Base-by-base conservation (phyloP, 805 yeast genomes). In the Saccharomycopsis oosterbeekiorum region DNA sequence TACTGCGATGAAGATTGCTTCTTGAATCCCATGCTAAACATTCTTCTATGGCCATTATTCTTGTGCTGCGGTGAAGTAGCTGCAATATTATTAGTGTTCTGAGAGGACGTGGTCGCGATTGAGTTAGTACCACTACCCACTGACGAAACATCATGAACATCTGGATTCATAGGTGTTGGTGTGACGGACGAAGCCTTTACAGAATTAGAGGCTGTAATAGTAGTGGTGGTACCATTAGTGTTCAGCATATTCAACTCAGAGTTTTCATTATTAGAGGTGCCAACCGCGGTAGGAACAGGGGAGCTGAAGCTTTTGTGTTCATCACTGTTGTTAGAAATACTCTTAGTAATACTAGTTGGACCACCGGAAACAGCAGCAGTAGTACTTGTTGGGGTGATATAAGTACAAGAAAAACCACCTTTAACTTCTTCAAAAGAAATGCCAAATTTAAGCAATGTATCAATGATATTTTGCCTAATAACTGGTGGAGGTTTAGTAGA, bases 401-500 rank as follows among this genome's bases (percentile, higher is more conserved):
- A 60, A 10, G 84, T 79, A 75, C 98, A 92, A 26, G 89, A 81
- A 71, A 93, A 92, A 0, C 97, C 98, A 62, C 98, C 97, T 69
- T 87, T 87, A 24, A 92, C 96, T 73, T 92, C 98, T 64, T 85
- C 87, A 71, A 81, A 92, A 62, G 84, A 83, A 57, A 93, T 94
- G 34, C 89, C 90, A 69, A 89, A 77, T 65, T 83, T 83, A 19
- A 84, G 84, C 70, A 92, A 78, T 1, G 88, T 93, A 21, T 84
- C 80, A 36, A 92, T 88, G 50, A 92, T 84, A 70, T 88, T 92
- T 69, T 88, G 84, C 60, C 97, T 82, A 61, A 92, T 91, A 65
- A 89, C 88, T 12, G 96, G 92, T 60, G 93, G 78, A 19, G 97
- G 94, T 68, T 90, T 90, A 3, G 97, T 89, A 1, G 97, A 90